These are phyloP conservation scores for Solanum bulbocastanum DNA, from an alignment of 257 asterid genomes.

Conservation along the genomic window DNA sequence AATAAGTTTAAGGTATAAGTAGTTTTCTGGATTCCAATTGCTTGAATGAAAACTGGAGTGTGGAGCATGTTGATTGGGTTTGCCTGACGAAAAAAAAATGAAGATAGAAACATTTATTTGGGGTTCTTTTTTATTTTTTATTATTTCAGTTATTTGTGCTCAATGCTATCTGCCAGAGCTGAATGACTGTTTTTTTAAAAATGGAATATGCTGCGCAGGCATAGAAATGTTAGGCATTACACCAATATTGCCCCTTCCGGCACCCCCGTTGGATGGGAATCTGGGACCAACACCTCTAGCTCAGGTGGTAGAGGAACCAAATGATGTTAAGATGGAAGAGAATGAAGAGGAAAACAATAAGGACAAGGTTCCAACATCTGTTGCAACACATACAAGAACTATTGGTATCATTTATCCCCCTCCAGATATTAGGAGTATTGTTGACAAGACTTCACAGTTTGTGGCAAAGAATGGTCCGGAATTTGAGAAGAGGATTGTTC, in stretches of 20 bases:
- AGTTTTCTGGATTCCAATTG: not conserved
- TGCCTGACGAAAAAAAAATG: not conserved
- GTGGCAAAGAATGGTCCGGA: conserved; percentile 89
- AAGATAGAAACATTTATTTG: not conserved
- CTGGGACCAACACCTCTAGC: conserved; percentile 51
- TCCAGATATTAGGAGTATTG: conserved; percentile 74
- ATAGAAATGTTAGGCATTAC: conserved; percentile 48
- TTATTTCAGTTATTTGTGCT: not conserved
- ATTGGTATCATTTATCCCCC: conserved; percentile 91
- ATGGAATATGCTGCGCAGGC: conserved; percentile 11
- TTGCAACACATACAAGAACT: conserved; percentile 77
- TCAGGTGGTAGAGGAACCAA: conserved; percentile 30
- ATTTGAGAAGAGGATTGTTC: conserved; percentile 71
- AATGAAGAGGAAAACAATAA: conserved; percentile 21
- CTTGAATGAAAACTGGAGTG: not conserved
- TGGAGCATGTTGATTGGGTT: not conserved
- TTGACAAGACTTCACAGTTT: conserved; percentile 77
- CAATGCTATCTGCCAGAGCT: not conserved
- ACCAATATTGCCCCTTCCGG: conserved; percentile 75
- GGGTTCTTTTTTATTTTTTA: not conserved
- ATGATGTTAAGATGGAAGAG: conserved; percentile 3
- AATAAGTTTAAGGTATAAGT: not conserved
- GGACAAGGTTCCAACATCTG: conserved; percentile 35
- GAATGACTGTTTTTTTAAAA: not conserved
- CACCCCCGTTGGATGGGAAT: conserved; percentile 71